Base-by-base conservation (phyloP, 768 basidiomycete genomes). In the Suillus subluteus region DNA sequence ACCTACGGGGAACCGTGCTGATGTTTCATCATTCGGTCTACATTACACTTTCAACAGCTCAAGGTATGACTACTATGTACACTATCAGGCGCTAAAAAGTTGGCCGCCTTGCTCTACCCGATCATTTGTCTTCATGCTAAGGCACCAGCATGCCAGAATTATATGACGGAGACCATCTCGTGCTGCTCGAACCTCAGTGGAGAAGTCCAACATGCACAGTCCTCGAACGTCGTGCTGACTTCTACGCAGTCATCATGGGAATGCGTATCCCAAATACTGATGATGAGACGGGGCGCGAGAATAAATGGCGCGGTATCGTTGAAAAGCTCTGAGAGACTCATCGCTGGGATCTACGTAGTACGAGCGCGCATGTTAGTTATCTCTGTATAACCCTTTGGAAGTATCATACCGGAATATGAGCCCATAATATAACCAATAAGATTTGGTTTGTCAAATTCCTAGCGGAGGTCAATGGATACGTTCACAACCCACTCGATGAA, bases 261-360 rank as follows among this genome's bases (percentile, higher is more conserved):
- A 26, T 59, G 58, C 4, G 38, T 59, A 11, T 59, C 58, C 58
- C 58, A 59, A 18, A 59, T 59, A 26, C 38, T 59, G 23, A 59
- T 59, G 38, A 59, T 41, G 23, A 59, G 38, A 41, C 58, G 58
- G 9, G 58, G 58, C 2, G 38, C 58, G n/a, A 59, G 38, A 59
- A 59, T 41, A 59, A 16, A 59, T 26, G 23, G 23, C 2, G 38
- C 38, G 3, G 58, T 59, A 26, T 41, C 23, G 2, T 4, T 59
- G 58, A 59, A 59, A 23, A 59, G 12, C 23, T 8, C 38, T 6
- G 58, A 26, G n/a, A 59, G 15, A 2, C 13, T 26, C 58, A 41
- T 40, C 5, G n/a, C 56, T 1, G 15, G 5, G 8, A 18, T 55
- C 54, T 46, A 21, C 8, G 21, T 46, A 9, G 44, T 6, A 32